phyloP scores from a whole-genome alignment of 305 asterid genomes.

The Caryopteris hybrid region DNA sequence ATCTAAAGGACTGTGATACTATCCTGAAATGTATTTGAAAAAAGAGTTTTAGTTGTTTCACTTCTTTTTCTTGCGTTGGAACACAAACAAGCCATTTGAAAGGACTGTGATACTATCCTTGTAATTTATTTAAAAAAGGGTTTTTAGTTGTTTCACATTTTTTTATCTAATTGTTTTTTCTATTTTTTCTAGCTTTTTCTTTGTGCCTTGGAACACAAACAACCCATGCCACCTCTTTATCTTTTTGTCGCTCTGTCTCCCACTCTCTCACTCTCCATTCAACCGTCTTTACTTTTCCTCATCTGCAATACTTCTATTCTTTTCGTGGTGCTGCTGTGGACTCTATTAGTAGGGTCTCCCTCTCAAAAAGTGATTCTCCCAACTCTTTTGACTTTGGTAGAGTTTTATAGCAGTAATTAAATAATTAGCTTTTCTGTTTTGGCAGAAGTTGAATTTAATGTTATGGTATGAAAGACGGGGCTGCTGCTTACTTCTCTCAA shows the following conservation, averaged over 20 bases:
- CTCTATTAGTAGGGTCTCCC: not conserved
- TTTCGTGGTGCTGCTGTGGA: too few species aligned
- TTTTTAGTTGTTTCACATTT: not conserved
- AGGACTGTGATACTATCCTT: slow-evolving; percentile 7
- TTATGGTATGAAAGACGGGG: slow-evolving; percentile 9
- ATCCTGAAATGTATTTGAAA: too few species aligned
- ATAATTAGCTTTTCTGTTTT: slow-evolving; percentile 1
- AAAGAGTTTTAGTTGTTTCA: too few species aligned
- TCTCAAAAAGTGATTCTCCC: not conserved
- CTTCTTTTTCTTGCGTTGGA: too few species aligned
- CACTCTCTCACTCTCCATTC: not conserved
- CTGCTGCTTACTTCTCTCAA: slow-evolving; percentile 11
- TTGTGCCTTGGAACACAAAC: not conserved
- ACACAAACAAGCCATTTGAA: too few species aligned
- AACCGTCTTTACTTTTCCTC: not conserved
- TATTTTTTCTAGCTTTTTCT: too few species aligned
- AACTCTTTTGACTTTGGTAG: not conserved
- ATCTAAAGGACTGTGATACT: not conserved
- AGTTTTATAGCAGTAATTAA: not conserved
- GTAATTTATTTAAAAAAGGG: not conserved
- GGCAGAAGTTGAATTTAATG: slow-evolving; percentile 20
- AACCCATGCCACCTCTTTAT: not conserved
- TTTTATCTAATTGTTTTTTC: too few species aligned
- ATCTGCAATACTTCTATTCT: not conserved
- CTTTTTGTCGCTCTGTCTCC: not conserved